Conservation (phyloP, 306 rosid genomes). For the Sindora glabra region DNA sequence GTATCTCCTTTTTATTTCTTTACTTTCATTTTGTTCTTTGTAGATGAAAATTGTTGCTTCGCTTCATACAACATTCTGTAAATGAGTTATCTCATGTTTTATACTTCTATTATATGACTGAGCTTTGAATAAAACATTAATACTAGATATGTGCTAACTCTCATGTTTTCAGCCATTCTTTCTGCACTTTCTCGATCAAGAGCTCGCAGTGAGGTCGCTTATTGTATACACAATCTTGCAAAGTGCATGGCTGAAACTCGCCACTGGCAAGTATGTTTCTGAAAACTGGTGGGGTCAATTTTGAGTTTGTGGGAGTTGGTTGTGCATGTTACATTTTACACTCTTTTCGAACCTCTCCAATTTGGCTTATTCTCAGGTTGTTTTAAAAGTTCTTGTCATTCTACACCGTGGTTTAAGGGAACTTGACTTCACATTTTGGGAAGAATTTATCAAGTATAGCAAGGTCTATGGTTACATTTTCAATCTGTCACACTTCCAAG, state of each 20-base stretch:
- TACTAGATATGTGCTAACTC: too few relatives aligned
- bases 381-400: constrained; percentile 55
- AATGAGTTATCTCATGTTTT: background rate
- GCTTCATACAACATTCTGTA: background rate
- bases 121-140: too few relatives aligned
- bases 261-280: constrained; percentile 68
- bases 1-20: background rate
- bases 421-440: constrained; percentile 72
- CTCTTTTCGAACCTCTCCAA: background rate
- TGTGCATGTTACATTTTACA: background rate
- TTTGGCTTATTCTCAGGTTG: constrained; percentile 46
- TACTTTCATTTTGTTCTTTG: background rate
- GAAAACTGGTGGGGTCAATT: too few relatives aligned
- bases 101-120: background rate
- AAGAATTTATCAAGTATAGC: constrained; percentile 52
- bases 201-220: constrained; percentile 73
- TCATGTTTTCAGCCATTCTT: constrained; percentile 59
- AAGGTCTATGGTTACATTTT: constrained; percentile 55
- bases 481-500: constrained; percentile 52
- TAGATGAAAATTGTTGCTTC: background rate
- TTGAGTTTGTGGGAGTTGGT: background rate
- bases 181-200: constrained; percentile 66
- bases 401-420: constrained; percentile 90
- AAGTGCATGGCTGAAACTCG: constrained; percentile 53
- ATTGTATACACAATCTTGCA: constrained; percentile 61